Evolutionary conservation across 768 basidiomycete species (phyloP).

Genomic region (Amanita pseudoporphyria): DNA sequence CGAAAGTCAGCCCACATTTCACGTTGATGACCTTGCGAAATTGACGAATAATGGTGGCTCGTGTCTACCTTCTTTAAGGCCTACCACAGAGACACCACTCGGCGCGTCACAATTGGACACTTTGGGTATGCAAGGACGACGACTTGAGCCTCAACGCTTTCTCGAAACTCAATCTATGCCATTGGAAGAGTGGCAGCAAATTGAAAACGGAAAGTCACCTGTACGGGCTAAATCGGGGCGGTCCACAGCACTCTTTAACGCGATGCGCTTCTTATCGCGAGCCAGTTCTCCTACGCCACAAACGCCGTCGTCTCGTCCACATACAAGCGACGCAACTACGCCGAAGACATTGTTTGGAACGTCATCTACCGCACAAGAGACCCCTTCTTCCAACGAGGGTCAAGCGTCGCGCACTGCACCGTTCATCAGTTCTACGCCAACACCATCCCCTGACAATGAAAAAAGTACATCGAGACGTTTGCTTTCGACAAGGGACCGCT

Average conservation of each 20-base stretch:
- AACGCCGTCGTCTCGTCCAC: background rate
- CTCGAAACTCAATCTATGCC: background rate
- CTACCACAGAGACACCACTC: conserved; percentile 1
- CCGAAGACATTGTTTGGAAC: background rate
- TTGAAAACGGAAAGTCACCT: background rate
- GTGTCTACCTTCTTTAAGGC: conserved; percentile 5
- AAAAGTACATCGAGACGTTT: background rate
- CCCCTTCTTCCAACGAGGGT: background rate
- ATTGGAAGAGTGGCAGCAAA: background rate
- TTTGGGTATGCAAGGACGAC: background rate
- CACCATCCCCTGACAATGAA: background rate
- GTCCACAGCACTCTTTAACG: background rate
- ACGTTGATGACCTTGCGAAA: conserved; percentile 7
- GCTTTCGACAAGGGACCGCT: background rate
- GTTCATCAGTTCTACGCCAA: background rate
- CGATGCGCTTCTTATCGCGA: conserved; percentile 6
- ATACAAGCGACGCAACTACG: background rate
- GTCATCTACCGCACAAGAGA: background rate
- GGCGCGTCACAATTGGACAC: background rate
- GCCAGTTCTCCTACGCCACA: conserved; percentile 3
- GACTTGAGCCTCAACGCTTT: background rate
- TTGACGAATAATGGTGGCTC: conserved; percentile 4
- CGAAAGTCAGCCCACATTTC: conserved; percentile 10
- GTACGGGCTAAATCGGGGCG: background rate
- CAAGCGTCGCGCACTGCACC: background rate